Evolutionary conservation across 2,329 filamentous ascomycete species (phyloP).

Genomic region (Podosphaera aphanis): DNA sequence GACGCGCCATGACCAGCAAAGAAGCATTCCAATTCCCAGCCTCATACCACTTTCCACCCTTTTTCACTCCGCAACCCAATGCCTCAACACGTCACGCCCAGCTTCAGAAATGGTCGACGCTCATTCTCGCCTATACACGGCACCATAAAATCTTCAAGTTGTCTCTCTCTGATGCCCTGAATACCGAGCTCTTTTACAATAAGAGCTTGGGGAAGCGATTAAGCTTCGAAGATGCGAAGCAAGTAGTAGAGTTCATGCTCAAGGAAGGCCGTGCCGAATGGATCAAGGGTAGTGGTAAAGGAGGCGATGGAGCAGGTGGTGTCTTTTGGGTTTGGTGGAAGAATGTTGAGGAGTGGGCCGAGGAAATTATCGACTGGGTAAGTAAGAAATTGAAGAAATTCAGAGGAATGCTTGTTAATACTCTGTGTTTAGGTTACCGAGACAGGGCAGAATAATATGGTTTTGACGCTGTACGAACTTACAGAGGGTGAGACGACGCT

Average conservation of each 20-base stretch:
- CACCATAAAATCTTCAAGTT: constrained; percentile 58
- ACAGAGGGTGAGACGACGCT: constrained; percentile 61
- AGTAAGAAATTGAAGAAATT: background rate
- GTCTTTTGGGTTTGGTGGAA: constrained; percentile 64
- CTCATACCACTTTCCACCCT: constrained; percentile 56
- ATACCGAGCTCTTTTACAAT: constrained; percentile 36
- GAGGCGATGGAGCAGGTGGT: constrained; percentile 16
- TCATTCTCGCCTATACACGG: constrained; percentile 66
- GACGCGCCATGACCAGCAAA: background rate
- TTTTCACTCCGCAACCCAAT: constrained; percentile 66
- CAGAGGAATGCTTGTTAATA: constrained; percentile 16
- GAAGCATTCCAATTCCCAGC: constrained; percentile 30
- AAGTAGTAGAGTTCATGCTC: constrained; percentile 35
- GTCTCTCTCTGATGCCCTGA: constrained; percentile 35
- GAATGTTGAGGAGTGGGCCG: constrained; percentile 77
- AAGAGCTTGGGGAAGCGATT: constrained; percentile 27
- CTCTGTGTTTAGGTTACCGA: constrained; percentile 27
- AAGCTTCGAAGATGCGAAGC: constrained; percentile 25
- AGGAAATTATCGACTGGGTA: constrained; percentile 50
- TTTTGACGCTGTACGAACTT: constrained; percentile 83
- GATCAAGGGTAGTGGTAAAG: constrained; percentile 30
- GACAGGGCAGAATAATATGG: constrained; percentile 69
- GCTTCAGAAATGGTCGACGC: constrained; percentile 61
- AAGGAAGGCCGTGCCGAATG: constrained; percentile 43
- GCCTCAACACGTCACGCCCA: constrained; percentile 50